Conservation (phyloP, 148 eudicot species). For the Fagopyrum tataricum region DNA sequence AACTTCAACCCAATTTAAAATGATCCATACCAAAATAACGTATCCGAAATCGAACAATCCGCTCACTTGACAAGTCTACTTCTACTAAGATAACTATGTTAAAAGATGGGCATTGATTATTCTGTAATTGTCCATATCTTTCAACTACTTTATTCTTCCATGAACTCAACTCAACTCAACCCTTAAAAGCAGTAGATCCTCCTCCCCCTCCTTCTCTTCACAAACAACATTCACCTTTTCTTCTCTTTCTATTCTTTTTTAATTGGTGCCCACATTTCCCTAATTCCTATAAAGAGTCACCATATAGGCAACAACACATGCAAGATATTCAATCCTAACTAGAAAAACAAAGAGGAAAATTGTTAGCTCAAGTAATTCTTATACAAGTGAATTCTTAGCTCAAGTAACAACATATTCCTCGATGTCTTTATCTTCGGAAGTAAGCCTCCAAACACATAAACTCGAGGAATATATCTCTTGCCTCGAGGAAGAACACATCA, state of each 20-base stretch:
- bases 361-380: no score
- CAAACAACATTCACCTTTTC: constrained; percentile 44
- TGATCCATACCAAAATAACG: no score
- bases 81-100: no score
- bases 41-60: no score
- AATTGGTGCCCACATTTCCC: constrained; percentile 21
- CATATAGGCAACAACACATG: constrained; percentile 22
- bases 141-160: constrained; percentile 52
- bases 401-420: no score
- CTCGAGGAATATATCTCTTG: constrained; percentile 70
- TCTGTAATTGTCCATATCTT: neutral
- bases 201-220: no score
- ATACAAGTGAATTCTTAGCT: constrained; percentile 23
- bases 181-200: constrained; percentile 65
- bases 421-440: constrained; percentile 71
- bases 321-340: constrained; percentile 17
- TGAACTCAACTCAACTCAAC: constrained; percentile 45
- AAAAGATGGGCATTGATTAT: no score
- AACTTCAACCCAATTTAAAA: no score
- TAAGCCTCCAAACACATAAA: constrained; percentile 53
- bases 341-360: neutral
- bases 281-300: constrained; percentile 25
- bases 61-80: no score
- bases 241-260: constrained; percentile 21
- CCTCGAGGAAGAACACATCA: constrained; percentile 85